Percentiles rank a stretch among this genome's conserved stretches.
Conservation (phyloP, 139 green algal genomes). For the Desmodesmus armatus region DNA sequence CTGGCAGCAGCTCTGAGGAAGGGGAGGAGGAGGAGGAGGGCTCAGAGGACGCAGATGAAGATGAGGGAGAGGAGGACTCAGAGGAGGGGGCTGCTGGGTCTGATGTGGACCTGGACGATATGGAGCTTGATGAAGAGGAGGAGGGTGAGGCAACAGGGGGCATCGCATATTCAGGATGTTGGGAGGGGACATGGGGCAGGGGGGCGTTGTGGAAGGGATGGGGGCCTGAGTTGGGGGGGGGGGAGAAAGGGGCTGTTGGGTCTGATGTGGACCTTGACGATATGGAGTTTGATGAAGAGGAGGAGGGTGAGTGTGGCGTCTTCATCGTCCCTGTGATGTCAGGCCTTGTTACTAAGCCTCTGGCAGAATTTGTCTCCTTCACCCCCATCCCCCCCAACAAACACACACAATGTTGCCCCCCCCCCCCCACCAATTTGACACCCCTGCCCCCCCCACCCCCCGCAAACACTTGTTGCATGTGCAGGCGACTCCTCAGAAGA, state of each 20-base stretch:
- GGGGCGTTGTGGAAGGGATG: conserved; percentile 52
- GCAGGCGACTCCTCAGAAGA: conserved; percentile 30
- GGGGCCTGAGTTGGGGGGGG: conserved; percentile 58
- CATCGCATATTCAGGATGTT: neutral
- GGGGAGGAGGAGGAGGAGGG: conserved; percentile 24
- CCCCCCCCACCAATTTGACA: too few relatives aligned
- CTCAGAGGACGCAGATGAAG: conserved; percentile 54
- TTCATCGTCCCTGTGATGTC: conserved; percentile 1
- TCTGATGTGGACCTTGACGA: conserved; percentile 51
- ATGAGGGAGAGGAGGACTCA: conserved; percentile 55
- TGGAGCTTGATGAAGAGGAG: conserved; percentile 30
- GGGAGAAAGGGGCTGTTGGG: conserved; percentile 2
- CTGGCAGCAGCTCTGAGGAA: neutral
- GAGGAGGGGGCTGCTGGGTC: neutral
- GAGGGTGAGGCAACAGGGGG: conserved; percentile 14
- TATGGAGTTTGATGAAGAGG: conserved; percentile 35
- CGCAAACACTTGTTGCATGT: too few relatives aligned
- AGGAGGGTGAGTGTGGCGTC: conserved; percentile 39
- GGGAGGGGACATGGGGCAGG: neutral
- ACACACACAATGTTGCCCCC: too few relatives aligned
- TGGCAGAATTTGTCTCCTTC: too few relatives aligned
- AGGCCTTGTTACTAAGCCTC: too few relatives aligned
- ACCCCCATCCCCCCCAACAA: too few relatives aligned
- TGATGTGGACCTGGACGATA: conserved; percentile 53
- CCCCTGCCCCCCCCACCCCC: too few relatives aligned